These are phyloP conservation scores for Salvia sclarea DNA, from an alignment of 305 asterid species.

Conservation along the genomic window DNA sequence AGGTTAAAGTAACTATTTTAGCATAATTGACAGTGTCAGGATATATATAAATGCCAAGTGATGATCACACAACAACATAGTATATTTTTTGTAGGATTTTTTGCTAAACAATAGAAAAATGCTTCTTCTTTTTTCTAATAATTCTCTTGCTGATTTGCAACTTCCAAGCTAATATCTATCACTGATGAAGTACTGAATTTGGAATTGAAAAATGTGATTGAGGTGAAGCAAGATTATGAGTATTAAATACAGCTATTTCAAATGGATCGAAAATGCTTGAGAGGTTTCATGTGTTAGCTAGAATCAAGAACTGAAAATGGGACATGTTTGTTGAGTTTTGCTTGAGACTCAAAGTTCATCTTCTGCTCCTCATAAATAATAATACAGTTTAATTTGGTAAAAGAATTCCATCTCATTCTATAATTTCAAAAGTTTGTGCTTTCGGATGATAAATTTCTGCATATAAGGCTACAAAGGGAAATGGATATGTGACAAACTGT, in stretches of 20 bases:
- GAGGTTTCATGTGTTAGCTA: not conserved
- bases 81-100: not conserved
- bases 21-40: not conserved
- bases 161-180: not conserved
- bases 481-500: not conserved
- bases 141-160: not conserved
- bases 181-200: not conserved
- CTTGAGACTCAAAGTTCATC: not conserved
- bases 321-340: not conserved
- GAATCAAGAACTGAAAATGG: not conserved
- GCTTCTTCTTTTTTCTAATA: not conserved
- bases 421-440: not conserved
- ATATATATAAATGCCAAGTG: not conserved
- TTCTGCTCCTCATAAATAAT: not conserved
- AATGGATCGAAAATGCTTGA: not conserved
- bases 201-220: not conserved
- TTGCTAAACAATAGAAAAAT: not conserved
- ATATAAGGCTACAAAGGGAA: not conserved
- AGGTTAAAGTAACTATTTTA: not conserved
- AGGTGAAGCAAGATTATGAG: conserved; percentile 5
- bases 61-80: not conserved
- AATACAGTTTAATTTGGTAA: not conserved
- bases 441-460: not conserved
- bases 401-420: not conserved
- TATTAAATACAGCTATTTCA: not conserved